These are phyloP conservation scores for Xerocomus spinulosus DNA, from an alignment of 768 basidiomycete species.

Conservation along the genomic window DNA sequence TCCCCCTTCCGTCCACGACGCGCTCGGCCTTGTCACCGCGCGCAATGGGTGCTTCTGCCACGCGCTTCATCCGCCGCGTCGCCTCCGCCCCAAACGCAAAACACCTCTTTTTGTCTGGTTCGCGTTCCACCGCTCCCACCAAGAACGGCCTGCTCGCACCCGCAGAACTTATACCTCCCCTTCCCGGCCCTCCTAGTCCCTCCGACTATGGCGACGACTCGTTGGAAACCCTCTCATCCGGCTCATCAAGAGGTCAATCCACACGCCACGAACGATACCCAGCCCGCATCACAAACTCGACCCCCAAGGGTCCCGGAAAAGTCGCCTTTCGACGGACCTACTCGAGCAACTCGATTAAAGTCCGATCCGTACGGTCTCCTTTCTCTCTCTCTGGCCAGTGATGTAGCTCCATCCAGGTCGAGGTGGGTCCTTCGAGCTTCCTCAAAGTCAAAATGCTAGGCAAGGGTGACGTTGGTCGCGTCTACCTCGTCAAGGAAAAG, in stretches of 20 bases:
- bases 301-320: conserved; percentile 49
- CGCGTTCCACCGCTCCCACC: conserved; percentile 55
- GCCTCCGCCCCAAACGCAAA: conserved; percentile 97
- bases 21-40: conserved; percentile 59
- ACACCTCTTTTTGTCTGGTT: conserved; percentile 67
- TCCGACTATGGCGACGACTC: conserved; percentile 64
- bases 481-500: conserved; percentile 97
- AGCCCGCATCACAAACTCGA: conserved; percentile 44
- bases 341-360: conserved; percentile 96
- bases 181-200: conserved; percentile 46
- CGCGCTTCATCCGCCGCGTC: conserved; percentile 90
- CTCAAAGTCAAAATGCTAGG: conserved; percentile 97
- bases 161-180: conserved; percentile 52
- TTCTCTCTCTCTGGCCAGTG: background rate
- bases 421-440: conserved; percentile 92
- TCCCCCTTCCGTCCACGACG: conserved; percentile 29
- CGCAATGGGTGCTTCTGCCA: conserved; percentile 66
- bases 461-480: conserved; percentile 97
- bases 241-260: conserved; percentile 58
- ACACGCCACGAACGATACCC: conserved; percentile 38
- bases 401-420: conserved; percentile 52
- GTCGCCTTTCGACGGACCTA: conserved; percentile 89
- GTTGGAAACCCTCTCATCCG: conserved; percentile 73
- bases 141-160: conserved; percentile 80
- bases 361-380: conserved; percentile 60